phyloP scores from a whole-genome alignment of 208 protist species.

The Kentomonas sorsogonicus region DNA sequence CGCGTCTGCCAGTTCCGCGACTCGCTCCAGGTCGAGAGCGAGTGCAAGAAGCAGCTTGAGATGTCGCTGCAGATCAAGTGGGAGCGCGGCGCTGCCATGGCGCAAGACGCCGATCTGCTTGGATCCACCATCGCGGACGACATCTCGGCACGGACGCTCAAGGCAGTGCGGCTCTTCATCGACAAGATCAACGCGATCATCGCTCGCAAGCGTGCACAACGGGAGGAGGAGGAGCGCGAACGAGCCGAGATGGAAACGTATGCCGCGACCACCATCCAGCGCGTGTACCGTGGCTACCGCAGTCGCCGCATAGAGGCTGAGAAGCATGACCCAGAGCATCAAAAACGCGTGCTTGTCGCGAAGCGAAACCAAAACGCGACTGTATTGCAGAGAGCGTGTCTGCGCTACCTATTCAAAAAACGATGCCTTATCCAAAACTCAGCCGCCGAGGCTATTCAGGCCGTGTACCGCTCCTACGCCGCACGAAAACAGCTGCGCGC shows the following conservation, averaged over 20 bases:
- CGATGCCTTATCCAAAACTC: slow-evolving; percentile 7
- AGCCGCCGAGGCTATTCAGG: slow-evolving; percentile 33
- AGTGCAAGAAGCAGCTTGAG: slow-evolving; percentile 34
- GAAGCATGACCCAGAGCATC: slow-evolving; percentile 41
- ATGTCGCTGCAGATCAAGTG: slow-evolving; percentile 31
- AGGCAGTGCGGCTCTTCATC: slow-evolving; percentile 42
- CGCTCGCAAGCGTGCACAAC: slow-evolving; percentile 32
- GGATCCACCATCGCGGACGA: too few relatives aligned
- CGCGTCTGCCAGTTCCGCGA: slow-evolving; percentile 35
- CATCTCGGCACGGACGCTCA: slow-evolving; percentile 5
- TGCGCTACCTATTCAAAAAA: slow-evolving; percentile 11
- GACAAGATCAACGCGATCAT: slow-evolving; percentile 52
- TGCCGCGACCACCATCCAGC: slow-evolving; percentile 53
- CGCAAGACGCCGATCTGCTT: neutral
- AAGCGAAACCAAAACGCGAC: too few relatives aligned
- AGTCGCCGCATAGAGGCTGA: slow-evolving; percentile 23
- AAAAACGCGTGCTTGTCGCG: too few relatives aligned
- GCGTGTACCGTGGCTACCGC: slow-evolving; percentile 50
- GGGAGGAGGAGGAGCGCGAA: slow-evolving; percentile 21
- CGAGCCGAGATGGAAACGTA: slow-evolving; percentile 18
- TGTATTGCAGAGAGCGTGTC: slow-evolving; percentile 23
- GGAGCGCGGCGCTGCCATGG: slow-evolving; percentile 11
- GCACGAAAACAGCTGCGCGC: slow-evolving; percentile 15
- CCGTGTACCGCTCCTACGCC: slow-evolving; percentile 19
- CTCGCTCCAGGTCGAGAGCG: slow-evolving; percentile 33